Evolutionary conservation across 2,329 filamentous ascomycete genomes (phyloP).

Genomic region (Mariannaea elegans): DNA sequence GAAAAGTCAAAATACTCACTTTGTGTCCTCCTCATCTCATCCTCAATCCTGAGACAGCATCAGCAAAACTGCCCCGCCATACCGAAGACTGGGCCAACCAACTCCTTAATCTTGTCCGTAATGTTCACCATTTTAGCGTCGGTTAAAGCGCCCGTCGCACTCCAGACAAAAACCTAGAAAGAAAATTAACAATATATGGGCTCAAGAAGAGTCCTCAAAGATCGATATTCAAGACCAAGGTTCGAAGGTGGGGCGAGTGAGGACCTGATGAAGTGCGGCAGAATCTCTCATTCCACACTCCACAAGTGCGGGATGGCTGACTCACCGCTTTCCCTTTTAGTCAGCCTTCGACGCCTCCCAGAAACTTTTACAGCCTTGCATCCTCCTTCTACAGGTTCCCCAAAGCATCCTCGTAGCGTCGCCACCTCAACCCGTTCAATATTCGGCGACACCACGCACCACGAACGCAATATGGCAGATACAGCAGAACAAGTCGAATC

Average conservation of each 20-base stretch:
- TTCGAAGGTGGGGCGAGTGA: constrained; percentile 41
- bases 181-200: constrained; percentile 17
- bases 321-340: constrained; percentile 44
- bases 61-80: constrained; percentile 31
- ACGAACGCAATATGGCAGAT: constrained; percentile 43
- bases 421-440: constrained; percentile 25
- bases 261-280: constrained; percentile 41
- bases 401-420: constrained; percentile 34
- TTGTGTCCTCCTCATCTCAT: constrained; percentile 99
- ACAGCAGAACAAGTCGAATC: constrained; percentile 38
- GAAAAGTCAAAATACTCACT: constrained; percentile 67
- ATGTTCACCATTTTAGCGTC: constrained; percentile 90
- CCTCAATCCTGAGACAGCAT: constrained; percentile 82
- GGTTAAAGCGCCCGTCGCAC: constrained; percentile 37
- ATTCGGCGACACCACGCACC: constrained; percentile 14
- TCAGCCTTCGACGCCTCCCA: constrained; percentile 17
- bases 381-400: constrained; percentile 29
- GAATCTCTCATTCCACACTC: constrained; percentile 31
- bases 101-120: constrained; percentile 99
- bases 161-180: constrained; percentile 19
- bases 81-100: constrained; percentile 44
- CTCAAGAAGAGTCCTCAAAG: constrained; percentile 20
- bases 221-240: constrained; percentile 30
- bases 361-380: constrained; percentile 41
- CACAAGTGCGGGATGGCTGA: constrained; percentile 22